A percentile compares a stretch with the other conserved stretches of the same genome.
Evolutionary conservation across 176 grass and related monocot species (phyloP).

Genomic region (Hordeum vulgare): DNA sequence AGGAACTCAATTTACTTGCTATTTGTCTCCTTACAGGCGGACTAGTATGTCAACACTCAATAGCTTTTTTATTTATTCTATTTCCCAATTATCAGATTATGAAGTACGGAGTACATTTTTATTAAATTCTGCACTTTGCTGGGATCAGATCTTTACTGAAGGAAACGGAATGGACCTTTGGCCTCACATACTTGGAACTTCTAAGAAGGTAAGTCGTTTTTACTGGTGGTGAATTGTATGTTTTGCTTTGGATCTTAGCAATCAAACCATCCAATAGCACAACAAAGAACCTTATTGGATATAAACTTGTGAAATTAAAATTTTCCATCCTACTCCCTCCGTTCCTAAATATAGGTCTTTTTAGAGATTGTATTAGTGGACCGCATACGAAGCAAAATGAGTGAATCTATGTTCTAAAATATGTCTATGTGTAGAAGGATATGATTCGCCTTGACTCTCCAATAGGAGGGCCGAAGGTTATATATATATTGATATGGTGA

Average conservation of each 20-base stretch:
- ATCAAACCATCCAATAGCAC: not conserved
- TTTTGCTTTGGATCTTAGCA: not conserved
- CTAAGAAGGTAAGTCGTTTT: slow-evolving; percentile 48
- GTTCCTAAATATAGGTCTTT: no score
- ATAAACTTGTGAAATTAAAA: not conserved
- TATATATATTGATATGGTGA: no score
- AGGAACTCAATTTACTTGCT: slow-evolving; percentile 37
- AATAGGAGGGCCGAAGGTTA: no score
- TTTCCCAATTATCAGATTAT: not conserved
- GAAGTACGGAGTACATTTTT: not conserved
- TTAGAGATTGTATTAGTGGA: no score
- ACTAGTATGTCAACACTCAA: slow-evolving; percentile 22
- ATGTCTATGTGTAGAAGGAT: no score
- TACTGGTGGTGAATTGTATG: not conserved
- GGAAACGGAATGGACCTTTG: slow-evolving; percentile 62
- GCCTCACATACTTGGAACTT: slow-evolving; percentile 58
- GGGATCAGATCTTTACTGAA: slow-evolving; percentile 38
- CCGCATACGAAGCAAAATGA: no score
- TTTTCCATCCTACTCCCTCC: no score
- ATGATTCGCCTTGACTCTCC: no score
- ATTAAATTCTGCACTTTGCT: not conserved
- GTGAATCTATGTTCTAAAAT: no score
- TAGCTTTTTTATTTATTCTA: not conserved
- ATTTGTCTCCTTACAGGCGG: slow-evolving; percentile 36
- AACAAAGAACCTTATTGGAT: not conserved